phyloP scores from a whole-genome alignment of 2,329 filamentous ascomycete species.

The Ilyonectria robusta region DNA sequence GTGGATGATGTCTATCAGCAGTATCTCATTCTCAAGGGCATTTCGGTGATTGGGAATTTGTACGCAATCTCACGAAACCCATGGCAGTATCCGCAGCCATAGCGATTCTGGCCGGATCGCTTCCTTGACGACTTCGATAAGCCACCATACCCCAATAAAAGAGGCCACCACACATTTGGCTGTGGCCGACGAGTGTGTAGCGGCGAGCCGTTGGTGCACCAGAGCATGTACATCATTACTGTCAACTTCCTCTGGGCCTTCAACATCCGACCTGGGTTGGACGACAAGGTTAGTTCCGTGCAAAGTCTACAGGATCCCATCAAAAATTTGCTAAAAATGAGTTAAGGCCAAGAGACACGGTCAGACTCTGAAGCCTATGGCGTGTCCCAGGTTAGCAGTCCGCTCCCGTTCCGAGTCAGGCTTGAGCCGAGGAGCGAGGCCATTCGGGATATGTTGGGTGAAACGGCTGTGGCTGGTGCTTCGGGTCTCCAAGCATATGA shows the following conservation, averaged over 20 bases:
- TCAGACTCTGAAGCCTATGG: conserved; percentile 14
- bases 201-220: conserved; percentile 24
- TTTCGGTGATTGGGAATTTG: conserved; percentile 19
- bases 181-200: conserved; percentile 29
- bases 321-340: neutral
- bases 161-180: conserved; percentile 23
- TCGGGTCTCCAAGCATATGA: conserved; percentile 10
- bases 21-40: conserved; percentile 20
- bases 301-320: neutral
- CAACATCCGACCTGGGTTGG: conserved; percentile 21
- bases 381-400: conserved; percentile 12
- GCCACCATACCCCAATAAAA: conserved; percentile 26
- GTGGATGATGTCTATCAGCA: conserved; percentile 20
- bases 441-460: conserved; percentile 2
- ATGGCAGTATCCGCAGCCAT: conserved; percentile 21
- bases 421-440: conserved; percentile 9
- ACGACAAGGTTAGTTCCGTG: conserved; percentile 15
- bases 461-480: conserved; percentile 6
- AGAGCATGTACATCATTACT: conserved; percentile 21
- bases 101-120: conserved; percentile 22
- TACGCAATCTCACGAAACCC: conserved; percentile 26
- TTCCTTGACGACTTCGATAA: conserved; percentile 18
- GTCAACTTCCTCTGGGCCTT: conserved; percentile 25
- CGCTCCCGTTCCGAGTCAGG: conserved; percentile 19
- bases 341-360: conserved; percentile 10